phyloP scores from a whole-genome alignment of 257 asterid genomes.

The Cynanchum wilfordii region DNA sequence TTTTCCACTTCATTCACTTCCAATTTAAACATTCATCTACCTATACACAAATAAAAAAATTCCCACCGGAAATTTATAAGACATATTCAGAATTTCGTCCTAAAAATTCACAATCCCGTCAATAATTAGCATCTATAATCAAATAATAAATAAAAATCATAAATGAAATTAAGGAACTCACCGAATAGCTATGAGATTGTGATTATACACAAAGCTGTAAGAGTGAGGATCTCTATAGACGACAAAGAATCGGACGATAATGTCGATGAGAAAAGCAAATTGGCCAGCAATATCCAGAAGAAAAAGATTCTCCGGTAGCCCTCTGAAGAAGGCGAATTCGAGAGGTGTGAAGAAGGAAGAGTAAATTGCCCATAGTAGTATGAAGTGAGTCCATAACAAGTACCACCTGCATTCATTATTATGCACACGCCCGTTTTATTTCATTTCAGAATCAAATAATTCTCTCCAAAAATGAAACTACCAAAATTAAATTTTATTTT shows the following conservation, averaged over 20 bases:
- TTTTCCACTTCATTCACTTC: too few relatives aligned
- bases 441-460: background rate
- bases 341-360: slow-evolving; percentile 77
- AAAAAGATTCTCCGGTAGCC: slow-evolving; percentile 57
- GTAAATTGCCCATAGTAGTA: slow-evolving; percentile 71
- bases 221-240: slow-evolving; percentile 54
- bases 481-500: too few relatives aligned
- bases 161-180: slow-evolving; percentile 6
- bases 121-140: too few relatives aligned
- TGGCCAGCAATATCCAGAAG: slow-evolving; percentile 71
- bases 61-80: too few relatives aligned
- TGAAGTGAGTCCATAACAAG: slow-evolving; percentile 48
- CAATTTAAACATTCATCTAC: too few relatives aligned
- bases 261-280: slow-evolving; percentile 56
- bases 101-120: too few relatives aligned
- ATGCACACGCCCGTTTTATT: background rate
- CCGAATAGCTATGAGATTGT: slow-evolving; percentile 55
- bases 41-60: too few relatives aligned
- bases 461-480: too few relatives aligned
- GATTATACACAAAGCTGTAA: slow-evolving; percentile 41
- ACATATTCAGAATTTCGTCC: too few relatives aligned
- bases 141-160: too few relatives aligned
- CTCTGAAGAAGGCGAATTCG: slow-evolving; percentile 77
- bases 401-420: slow-evolving; percentile 49
- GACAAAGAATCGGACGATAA: slow-evolving; percentile 51